Conservation (phyloP, 2,329 filamentous ascomycete genomes). For the Parascedosporium putredinis region DNA sequence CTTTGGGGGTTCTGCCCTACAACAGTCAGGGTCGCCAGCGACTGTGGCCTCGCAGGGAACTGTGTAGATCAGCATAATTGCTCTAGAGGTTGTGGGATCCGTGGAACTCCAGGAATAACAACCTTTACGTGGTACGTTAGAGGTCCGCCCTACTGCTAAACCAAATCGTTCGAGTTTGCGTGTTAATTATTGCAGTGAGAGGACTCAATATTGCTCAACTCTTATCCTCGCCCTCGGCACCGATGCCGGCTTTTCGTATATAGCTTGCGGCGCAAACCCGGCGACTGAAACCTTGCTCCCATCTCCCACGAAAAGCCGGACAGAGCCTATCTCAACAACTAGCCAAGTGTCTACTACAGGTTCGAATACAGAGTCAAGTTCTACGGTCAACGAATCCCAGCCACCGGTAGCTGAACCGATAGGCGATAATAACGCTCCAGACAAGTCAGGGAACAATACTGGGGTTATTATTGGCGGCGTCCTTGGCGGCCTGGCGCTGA, state of each 20-base stretch:
- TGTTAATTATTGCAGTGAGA: slow-evolving; percentile 8
- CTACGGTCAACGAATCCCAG: too few relatives aligned
- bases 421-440: too few relatives aligned
- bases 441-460: slow-evolving; percentile 19
- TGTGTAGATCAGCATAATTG: slow-evolving; percentile 25
- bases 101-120: slow-evolving; percentile 14
- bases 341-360: slow-evolving; percentile 8
- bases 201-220: slow-evolving; percentile 21
- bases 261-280: slow-evolving; percentile 21
- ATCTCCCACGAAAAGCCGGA: slow-evolving; percentile 10
- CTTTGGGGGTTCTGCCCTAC: slow-evolving; percentile 30
- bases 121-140: slow-evolving; percentile 26
- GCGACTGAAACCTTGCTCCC: slow-evolving; percentile 16
- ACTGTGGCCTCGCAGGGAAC: slow-evolving; percentile 26
- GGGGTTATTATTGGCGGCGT: slow-evolving; percentile 24
- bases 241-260: slow-evolving; percentile 24
- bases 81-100: slow-evolving; percentile 21
- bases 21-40: slow-evolving; percentile 21
- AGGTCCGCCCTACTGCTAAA: background rate
- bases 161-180: too few relatives aligned
- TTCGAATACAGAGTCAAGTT: slow-evolving; percentile 4
- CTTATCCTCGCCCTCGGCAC: slow-evolving; percentile 21
- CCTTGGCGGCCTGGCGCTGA: slow-evolving; percentile 22
- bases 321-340: background rate
- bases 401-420: background rate